phyloP scores from a whole-genome alignment of 768 basidiomycete genomes.

The Rhodocollybia butyracea region DNA sequence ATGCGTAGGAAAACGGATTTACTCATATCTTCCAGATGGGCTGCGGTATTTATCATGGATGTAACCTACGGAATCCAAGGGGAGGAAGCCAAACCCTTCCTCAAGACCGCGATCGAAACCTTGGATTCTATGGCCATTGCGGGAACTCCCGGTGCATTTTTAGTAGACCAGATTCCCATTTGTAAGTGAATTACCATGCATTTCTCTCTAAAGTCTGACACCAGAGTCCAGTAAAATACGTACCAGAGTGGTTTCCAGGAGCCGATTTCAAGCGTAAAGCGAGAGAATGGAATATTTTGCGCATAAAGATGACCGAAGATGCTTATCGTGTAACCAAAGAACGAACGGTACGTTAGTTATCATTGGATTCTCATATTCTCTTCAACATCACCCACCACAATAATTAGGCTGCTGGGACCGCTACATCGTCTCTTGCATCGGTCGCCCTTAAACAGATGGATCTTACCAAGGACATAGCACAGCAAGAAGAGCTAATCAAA shows the following conservation, averaged over 20 bases:
- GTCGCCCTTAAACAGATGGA: constrained; percentile 1
- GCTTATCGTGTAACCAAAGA: constrained; percentile 26
- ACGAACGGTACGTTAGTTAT: constrained; percentile 20
- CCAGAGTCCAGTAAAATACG: constrained; percentile 28
- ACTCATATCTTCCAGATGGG: constrained; percentile 6
- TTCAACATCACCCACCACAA: not conserved
- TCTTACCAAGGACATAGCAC: not conserved
- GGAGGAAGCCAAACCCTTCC: not conserved
- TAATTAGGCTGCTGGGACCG: constrained; percentile 10
- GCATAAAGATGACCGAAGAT: constrained; percentile 26
- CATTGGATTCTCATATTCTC: not conserved
- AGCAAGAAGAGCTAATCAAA: constrained; percentile 11
- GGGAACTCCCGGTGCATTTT: constrained; percentile 17
- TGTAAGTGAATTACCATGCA: constrained; percentile 7
- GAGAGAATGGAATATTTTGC: constrained; percentile 25
- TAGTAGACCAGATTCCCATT: constrained; percentile 36
- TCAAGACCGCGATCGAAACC: constrained; percentile 9
- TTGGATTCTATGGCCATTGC: constrained; percentile 7
- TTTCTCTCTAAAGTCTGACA: not conserved
- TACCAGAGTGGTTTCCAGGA: constrained; percentile 47
- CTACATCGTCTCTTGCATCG: constrained; percentile 11
- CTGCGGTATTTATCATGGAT: constrained; percentile 21
- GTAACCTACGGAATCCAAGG: constrained; percentile 25
- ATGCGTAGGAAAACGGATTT: not conserved
- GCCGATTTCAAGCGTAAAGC: constrained; percentile 43